A percentile compares a stretch with the other conserved stretches of the same genome.
Evolutionary conservation across 495 filamentous ascomycete genomes (phyloP).

Genomic region (Darksidea phi): DNA sequence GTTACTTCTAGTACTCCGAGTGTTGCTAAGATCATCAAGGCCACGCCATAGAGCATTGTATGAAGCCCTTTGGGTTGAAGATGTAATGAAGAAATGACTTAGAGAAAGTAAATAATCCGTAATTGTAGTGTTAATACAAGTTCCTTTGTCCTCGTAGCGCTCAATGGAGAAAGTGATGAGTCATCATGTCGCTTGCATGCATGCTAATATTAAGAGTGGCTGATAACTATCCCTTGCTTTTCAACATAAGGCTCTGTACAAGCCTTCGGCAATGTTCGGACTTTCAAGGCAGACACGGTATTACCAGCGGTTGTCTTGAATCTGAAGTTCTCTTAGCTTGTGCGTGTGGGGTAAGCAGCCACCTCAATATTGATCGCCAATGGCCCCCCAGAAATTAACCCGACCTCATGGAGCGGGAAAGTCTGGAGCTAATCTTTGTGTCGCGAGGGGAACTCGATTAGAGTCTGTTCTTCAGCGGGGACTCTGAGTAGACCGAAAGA

Average conservation of each 20-base stretch:
- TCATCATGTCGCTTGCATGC: too few relatives aligned
- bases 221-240: too few relatives aligned
- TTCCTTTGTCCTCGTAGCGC: too few relatives aligned
- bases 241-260: too few relatives aligned
- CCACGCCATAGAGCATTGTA: neutral
- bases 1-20: slow-evolving; percentile 60
- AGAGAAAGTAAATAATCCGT: too few relatives aligned
- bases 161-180: too few relatives aligned
- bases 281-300: too few relatives aligned
- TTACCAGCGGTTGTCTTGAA: neutral
- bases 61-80: neutral
- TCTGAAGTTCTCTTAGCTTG: neutral
- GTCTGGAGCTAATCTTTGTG: neutral
- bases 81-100: neutral
- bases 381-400: neutral
- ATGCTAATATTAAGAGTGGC: too few relatives aligned
- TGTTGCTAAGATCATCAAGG: slow-evolving; percentile 28
- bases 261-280: too few relatives aligned
- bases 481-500: too few relatives aligned
- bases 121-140: too few relatives aligned
- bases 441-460: neutral
- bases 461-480: too few relatives aligned
- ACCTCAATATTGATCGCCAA: neutral
- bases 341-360: neutral
- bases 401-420: neutral